These are phyloP conservation scores for Cyphellophora attinorum DNA, from an alignment of 2,329 filamentous ascomycete genomes.

Conservation along the genomic window DNA sequence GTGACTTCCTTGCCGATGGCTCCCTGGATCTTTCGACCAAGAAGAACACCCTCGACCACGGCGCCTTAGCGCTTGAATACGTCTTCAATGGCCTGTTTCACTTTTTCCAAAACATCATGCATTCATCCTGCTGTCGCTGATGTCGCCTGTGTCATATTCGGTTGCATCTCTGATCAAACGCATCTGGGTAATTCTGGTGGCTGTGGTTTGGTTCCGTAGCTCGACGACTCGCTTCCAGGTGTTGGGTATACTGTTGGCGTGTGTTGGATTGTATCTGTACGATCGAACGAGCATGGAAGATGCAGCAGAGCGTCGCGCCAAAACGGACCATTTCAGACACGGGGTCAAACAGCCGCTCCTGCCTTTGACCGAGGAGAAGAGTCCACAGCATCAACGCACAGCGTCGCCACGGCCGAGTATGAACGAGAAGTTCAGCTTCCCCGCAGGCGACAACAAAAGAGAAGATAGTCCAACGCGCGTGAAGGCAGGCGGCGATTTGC, in stretches of 20 bases:
- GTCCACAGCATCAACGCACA: slow-evolving; percentile 17
- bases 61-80: slow-evolving; percentile 64
- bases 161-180: slow-evolving; percentile 94
- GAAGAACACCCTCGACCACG: slow-evolving; percentile 60
- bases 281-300: slow-evolving; percentile 83
- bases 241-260: slow-evolving; percentile 77
- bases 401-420: slow-evolving; percentile 23
- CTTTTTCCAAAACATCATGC: slow-evolving; percentile 95
- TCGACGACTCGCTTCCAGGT: slow-evolving; percentile 75
- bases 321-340: slow-evolving; percentile 52
- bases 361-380: slow-evolving; percentile 47
- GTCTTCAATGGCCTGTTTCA: slow-evolving; percentile 96
- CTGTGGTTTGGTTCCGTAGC: slow-evolving; percentile 93
- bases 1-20: slow-evolving; percentile 74
- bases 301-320: slow-evolving; percentile 73
- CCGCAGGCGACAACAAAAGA: slow-evolving; percentile 25
- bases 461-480: slow-evolving; percentile 29
- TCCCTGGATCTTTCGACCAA: slow-evolving; percentile 66
- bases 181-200: slow-evolving; percentile 90
- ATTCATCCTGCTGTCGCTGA: slow-evolving; percentile 82
- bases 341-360: slow-evolving; percentile 51
- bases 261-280: slow-evolving; percentile 87
- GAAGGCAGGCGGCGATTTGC: slow-evolving; percentile 38
- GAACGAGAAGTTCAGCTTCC: slow-evolving; percentile 21
- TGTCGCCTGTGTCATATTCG: slow-evolving; percentile 93